Evolutionary conservation across 108 stramenopile species (phyloP).

Genomic region (Cyclotella atomus): DNA sequence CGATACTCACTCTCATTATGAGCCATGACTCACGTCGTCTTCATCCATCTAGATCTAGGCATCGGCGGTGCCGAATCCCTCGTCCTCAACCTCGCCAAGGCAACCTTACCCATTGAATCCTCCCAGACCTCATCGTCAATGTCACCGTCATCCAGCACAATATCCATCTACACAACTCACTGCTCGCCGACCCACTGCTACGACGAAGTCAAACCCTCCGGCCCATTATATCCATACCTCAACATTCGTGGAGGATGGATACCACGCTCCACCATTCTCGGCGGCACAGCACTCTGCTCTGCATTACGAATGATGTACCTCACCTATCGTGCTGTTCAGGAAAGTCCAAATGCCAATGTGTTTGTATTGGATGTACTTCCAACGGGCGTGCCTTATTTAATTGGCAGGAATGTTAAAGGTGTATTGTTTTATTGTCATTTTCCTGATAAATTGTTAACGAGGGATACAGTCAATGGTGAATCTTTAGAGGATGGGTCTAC

Average conservation of each 20-base stretch:
- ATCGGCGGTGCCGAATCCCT: slow-evolving; percentile 92
- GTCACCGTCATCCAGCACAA: slow-evolving; percentile 29
- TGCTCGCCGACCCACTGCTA: slow-evolving; percentile 94
- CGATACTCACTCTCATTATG: too few relatives aligned
- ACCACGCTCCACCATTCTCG: slow-evolving; percentile 56
- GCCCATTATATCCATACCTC: slow-evolving; percentile 55
- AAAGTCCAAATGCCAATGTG: slow-evolving; percentile 62
- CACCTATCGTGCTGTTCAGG: slow-evolving; percentile 36
- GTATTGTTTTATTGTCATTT: slow-evolving; percentile 99
- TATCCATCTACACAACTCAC: slow-evolving; percentile 93
- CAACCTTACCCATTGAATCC: slow-evolving; percentile 29
- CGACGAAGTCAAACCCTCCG: slow-evolving; percentile 74
- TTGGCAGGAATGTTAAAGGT: slow-evolving; percentile 53
- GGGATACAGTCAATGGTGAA: slow-evolving; percentile 64
- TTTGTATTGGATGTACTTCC: slow-evolving; percentile 93
- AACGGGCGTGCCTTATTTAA: slow-evolving; percentile 81
- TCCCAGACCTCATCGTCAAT: not conserved
- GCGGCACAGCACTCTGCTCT: slow-evolving; percentile 68
- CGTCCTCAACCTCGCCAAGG: slow-evolving; percentile 79
- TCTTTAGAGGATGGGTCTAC: not conserved
- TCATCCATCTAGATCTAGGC: slow-evolving; percentile 88
- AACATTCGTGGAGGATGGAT: slow-evolving; percentile 77
- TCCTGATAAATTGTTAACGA: slow-evolving; percentile 94
- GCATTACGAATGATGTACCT: slow-evolving; percentile 79
- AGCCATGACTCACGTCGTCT: slow-evolving; percentile 51